Percentiles rank a stretch among this genome's conserved stretches.
Evolutionary conservation across 768 basidiomycete species (phyloP).

Genomic region (Hygrophorus russula): DNA sequence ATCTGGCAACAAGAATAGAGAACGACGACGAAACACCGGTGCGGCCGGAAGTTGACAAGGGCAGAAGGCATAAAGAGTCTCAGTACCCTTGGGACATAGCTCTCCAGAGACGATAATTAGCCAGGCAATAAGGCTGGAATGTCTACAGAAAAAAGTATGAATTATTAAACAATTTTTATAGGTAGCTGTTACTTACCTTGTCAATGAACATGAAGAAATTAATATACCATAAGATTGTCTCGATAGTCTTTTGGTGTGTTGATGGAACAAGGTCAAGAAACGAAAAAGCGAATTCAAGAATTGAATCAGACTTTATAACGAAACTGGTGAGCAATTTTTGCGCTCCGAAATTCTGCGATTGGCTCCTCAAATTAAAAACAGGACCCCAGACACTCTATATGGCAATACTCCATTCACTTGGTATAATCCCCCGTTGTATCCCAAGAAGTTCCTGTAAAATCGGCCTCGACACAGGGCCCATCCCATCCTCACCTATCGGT

Average conservation of each 20-base stretch:
- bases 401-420: constrained; percentile 69
- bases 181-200: too few relatives aligned
- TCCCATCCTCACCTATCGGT: constrained; percentile 57
- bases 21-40: too few relatives aligned
- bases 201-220: too few relatives aligned
- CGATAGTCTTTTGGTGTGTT: too few relatives aligned
- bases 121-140: too few relatives aligned
- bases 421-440: constrained; percentile 69
- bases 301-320: neutral
- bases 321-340: constrained; percentile 34
- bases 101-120: too few relatives aligned
- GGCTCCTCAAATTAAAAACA: constrained; percentile 16
- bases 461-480: constrained; percentile 70
- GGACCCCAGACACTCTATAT: constrained; percentile 26
- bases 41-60: too few relatives aligned
- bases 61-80: too few relatives aligned
- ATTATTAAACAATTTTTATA: too few relatives aligned
- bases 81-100: too few relatives aligned
- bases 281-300: neutral
- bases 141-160: too few relatives aligned
- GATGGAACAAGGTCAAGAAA: neutral
- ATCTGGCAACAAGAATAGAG: neutral
- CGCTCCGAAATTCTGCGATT: constrained; percentile 36
- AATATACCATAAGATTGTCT: too few relatives aligned
- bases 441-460: constrained; percentile 65